Evolutionary conservation across 805 yeast species (phyloP), one percentile per base, ranked within the genome.

Genomic region (Candida germanica): DNA sequence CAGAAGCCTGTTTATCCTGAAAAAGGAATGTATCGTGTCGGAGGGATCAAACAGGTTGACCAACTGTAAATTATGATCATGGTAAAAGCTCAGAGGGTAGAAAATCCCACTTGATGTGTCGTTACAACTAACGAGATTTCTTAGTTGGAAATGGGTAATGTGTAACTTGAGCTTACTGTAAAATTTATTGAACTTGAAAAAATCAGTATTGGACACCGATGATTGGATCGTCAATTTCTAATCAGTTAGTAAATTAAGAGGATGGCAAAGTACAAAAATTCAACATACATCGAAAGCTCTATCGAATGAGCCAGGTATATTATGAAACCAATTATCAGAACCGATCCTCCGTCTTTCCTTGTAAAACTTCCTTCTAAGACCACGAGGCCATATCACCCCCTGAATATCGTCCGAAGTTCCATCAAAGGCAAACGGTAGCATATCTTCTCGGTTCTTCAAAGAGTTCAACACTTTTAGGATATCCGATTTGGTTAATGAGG

Each of bases 101-200:
- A 51, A 66, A n/a, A 66, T 56, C 5, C 71, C 71, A 29, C 55
- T 56, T 9, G 54, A 49, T 35, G 48, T 48, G 30, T 51, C 55
- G 9, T 54, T 54, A 44, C 59, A 70, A 37, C 66, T 64, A 6
- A 79, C 67, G 32, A 77, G 54, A 38, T 75, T 70, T 11, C 83
- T 56, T 22, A 79, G 58, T 54, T 78, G 83, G 51, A 77, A 77
- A 58, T 79, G 83, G 13, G 71, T 67, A 9, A 76, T 58, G 43
- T 65, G 69, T 5, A 79, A 74, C 34, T 66, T 68, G 6, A 79
- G 64, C 40, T 58, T 53, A 39, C 66, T 53, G 54, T 54, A 70
- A 44, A 66, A 71, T 34, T 56, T 58, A 23, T 62, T 53, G 42
- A 65, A 68, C 39, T 48, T 50, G 44, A 50, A 70, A 34, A 69